A percentile compares a stretch with the other conserved stretches of the same genome.
These are phyloP conservation scores for Fusarium sp. DNA, from an alignment of 2,329 filamentous ascomycete genomes.

Conservation along the genomic window DNA sequence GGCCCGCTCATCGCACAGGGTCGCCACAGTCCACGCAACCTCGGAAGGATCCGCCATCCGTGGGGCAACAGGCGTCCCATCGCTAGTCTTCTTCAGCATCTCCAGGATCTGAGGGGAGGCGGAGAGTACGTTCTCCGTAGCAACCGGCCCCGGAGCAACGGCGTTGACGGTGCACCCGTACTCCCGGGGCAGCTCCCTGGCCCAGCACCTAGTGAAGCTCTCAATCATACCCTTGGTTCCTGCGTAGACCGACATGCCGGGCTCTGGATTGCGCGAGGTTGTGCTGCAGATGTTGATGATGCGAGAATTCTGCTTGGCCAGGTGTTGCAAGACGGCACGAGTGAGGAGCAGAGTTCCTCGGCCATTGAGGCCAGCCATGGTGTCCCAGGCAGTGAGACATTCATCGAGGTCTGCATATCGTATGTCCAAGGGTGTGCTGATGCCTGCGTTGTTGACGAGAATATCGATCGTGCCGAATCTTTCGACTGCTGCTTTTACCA, in stretches of 20 bases:
- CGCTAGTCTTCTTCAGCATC: not conserved
- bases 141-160: not conserved
- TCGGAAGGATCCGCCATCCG: not conserved
- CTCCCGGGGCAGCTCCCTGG: not conserved
- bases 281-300: conserved; percentile 1
- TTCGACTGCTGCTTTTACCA: not conserved
- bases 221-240: not conserved
- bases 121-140: not conserved
- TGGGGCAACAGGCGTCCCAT: not conserved
- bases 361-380: not conserved
- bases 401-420: not conserved
- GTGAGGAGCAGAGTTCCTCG: not conserved
- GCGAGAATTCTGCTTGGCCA: not conserved
- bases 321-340: not conserved
- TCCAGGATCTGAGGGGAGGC: not conserved
- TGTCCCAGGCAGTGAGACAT: not conserved
- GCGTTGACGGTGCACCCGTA: conserved; percentile 3
- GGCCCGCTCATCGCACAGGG: not conserved
- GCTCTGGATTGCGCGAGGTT: not conserved
- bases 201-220: not conserved
- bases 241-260: not conserved
- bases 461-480: not conserved
- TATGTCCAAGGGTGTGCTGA: not conserved
- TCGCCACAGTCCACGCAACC: not conserved
- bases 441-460: conserved; percentile 2